A percentile compares a stretch with the other conserved stretches of the same genome.
These are phyloP conservation scores for Oryza longistaminata DNA, from an alignment of 176 grass and related monocot species.

Conservation along the genomic window DNA sequence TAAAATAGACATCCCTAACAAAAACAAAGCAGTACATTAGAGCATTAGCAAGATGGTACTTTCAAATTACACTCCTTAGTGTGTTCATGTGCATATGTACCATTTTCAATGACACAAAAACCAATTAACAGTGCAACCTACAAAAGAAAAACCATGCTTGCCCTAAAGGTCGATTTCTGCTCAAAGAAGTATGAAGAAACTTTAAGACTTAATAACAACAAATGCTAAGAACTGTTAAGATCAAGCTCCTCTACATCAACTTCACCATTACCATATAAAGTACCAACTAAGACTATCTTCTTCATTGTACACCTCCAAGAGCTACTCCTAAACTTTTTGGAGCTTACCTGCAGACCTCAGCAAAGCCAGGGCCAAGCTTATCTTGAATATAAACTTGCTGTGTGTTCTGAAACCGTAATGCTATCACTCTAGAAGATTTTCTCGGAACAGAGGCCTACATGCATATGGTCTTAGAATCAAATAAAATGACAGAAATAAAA, in stretches of 20 bases:
- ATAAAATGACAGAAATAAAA: constrained; percentile 5
- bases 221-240: background rate
- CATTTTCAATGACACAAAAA: background rate
- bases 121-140: background rate
- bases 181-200: background rate
- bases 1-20: background rate
- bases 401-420: constrained; percentile 22
- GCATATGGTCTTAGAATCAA: background rate
- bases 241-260: background rate
- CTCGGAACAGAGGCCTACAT: constrained; percentile 11
- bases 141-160: background rate
- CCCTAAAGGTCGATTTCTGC: background rate
- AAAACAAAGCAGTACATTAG: background rate
- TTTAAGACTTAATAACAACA: background rate
- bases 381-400: constrained; percentile 28
- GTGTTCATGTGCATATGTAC: background rate
- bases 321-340: background rate
- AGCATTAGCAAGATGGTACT: background rate
- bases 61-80: background rate
- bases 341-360: constrained; percentile 33
- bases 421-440: constrained; percentile 36
- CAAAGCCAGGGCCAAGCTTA: background rate
- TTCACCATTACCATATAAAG: background rate
- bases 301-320: constrained; percentile 1
- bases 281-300: background rate